These are phyloP conservation scores for Fusarium gaditjirri DNA, from an alignment of 2,329 filamentous ascomycete species.

Conservation along the genomic window DNA sequence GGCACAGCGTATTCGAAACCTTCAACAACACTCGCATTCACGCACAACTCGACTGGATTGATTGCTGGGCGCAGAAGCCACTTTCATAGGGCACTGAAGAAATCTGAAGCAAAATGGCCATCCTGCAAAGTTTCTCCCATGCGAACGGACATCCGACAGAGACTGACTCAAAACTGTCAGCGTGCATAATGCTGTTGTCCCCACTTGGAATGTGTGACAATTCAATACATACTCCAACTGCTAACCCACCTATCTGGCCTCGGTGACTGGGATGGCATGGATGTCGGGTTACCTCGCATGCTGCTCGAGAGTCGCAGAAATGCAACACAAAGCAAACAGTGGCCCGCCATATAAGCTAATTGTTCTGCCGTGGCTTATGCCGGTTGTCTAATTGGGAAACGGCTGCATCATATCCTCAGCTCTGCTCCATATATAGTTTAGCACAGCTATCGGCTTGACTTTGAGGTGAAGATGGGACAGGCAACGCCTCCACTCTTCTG, in stretches of 20 bases:
- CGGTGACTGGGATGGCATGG: conserved; percentile 12
- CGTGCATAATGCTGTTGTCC: conserved; percentile 12
- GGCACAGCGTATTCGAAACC: conserved; percentile 46
- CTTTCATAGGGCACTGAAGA: conserved; percentile 20
- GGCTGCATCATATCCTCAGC: not conserved
- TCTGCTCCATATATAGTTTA: not conserved
- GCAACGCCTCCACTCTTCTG: not conserved
- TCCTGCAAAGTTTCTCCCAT: conserved; percentile 5
- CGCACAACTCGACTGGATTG: conserved; percentile 50
- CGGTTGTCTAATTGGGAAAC: conserved; percentile 5
- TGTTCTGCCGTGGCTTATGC: not conserved
- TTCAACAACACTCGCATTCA: conserved; percentile 49
- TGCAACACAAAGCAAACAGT: conserved; percentile 20
- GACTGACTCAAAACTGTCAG: conserved; percentile 23
- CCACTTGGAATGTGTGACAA: conserved; percentile 14
- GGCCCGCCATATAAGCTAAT: conserved; percentile 15
- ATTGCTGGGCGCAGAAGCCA: conserved; percentile 54
- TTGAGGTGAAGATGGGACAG: not conserved
- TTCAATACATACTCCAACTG: not conserved
- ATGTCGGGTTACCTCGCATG: conserved; percentile 28
- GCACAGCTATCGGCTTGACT: not conserved
- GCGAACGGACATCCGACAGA: not conserved
- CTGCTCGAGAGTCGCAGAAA: conserved; percentile 9
- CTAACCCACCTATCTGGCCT: not conserved
- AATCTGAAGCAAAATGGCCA: not conserved